These are phyloP conservation scores for Solanum stenotomum DNA, from an alignment of 257 asterid genomes.

Conservation along the genomic window DNA sequence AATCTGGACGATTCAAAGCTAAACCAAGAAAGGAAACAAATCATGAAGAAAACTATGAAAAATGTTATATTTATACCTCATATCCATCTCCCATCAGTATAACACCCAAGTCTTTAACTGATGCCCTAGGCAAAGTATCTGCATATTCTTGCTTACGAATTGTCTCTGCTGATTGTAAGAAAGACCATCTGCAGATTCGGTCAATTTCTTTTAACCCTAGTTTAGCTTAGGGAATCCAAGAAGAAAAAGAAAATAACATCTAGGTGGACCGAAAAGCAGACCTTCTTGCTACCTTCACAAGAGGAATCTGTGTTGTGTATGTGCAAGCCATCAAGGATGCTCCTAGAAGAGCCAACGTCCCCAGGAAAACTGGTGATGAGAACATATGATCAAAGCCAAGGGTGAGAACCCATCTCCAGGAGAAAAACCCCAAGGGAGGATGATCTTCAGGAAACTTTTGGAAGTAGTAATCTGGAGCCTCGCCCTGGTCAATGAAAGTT, in stretches of 20 bases:
- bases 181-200: conserved; percentile 69
- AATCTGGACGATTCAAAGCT: background rate
- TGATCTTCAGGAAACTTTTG: conserved; percentile 61
- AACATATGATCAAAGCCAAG: conserved; percentile 91
- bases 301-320: conserved; percentile 84
- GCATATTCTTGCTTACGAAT: conserved; percentile 73
- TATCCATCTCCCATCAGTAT: conserved; percentile 84
- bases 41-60: background rate
- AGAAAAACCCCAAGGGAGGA: conserved; percentile 65
- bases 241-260: background rate
- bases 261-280: conserved; percentile 18
- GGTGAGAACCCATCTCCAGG: conserved; percentile 87
- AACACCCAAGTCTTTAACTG: conserved; percentile 75
- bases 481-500: conserved; percentile 72
- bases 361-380: conserved; percentile 82
- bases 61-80: conserved; percentile 36
- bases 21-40: background rate
- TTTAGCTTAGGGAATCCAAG: background rate
- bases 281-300: conserved; percentile 90
- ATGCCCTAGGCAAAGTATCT: conserved; percentile 70
- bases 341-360: conserved; percentile 57
- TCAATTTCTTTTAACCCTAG: background rate
- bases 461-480: conserved; percentile 63
- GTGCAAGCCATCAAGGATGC: conserved; percentile 93
- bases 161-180: conserved; percentile 53